These are phyloP conservation scores for Claviceps humidiphila DNA, from an alignment of 2,329 filamentous ascomycete genomes.

Conservation along the genomic window DNA sequence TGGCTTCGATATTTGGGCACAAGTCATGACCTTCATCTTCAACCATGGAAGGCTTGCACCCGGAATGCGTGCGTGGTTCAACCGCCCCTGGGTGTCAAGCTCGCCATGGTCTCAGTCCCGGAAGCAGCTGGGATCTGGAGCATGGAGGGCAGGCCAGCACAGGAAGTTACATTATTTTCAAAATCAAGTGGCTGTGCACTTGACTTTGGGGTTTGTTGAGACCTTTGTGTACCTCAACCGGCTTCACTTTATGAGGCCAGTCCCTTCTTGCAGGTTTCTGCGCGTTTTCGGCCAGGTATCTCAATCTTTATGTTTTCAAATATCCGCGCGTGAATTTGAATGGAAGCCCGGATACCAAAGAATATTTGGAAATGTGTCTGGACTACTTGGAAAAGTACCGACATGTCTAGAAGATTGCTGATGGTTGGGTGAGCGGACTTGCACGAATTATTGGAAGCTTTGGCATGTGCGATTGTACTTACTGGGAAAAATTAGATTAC, in stretches of 20 bases:
- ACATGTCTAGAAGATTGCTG: constrained; percentile 16
- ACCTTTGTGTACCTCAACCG: constrained; percentile 29
- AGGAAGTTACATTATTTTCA: constrained; percentile 23
- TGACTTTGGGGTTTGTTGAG: constrained; percentile 26
- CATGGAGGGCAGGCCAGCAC: constrained; percentile 23
- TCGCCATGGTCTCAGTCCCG: constrained; percentile 22
- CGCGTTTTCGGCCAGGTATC: too few species aligned
- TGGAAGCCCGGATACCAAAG: constrained; percentile 13
- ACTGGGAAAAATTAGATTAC: constrained; percentile 9
- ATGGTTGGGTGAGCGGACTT: constrained; percentile 14
- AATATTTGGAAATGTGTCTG: constrained; percentile 12
- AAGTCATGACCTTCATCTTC: constrained; percentile 27
- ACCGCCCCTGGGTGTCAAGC: constrained; percentile 25
- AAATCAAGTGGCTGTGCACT: constrained; percentile 24
- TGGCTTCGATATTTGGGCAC: constrained; percentile 31
- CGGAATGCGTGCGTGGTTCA: constrained; percentile 23
- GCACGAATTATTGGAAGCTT: background rate
- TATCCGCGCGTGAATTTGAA: background rate
- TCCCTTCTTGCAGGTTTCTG: background rate
- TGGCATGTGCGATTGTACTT: background rate
- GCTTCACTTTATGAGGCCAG: constrained; percentile 29
- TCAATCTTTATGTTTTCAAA: too few species aligned
- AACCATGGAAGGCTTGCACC: constrained; percentile 28
- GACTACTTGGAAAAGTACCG: constrained; percentile 16
- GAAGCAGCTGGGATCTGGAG: constrained; percentile 13